Evolutionary conservation across 805 yeast species (phyloP).

Genomic region (Yarrowia sp.): DNA sequence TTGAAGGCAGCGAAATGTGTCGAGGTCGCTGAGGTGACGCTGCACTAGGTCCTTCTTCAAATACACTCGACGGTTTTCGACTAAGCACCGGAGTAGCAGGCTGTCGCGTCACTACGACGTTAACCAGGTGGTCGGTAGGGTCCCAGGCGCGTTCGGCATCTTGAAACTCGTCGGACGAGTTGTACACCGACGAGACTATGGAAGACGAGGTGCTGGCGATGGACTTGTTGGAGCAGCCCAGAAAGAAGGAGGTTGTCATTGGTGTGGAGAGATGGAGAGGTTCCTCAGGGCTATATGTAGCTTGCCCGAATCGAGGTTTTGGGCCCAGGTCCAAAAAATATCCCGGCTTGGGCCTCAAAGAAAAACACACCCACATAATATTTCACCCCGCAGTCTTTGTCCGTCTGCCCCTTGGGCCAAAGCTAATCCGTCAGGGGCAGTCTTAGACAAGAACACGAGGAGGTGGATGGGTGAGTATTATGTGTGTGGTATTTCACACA

Average conservation of each 20-base stretch:
- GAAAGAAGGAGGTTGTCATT: conserved; percentile 7
- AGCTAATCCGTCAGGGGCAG: conserved; percentile 16
- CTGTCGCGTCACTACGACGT: background rate
- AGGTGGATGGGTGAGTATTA: too few species aligned
- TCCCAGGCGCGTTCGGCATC: conserved; percentile 21
- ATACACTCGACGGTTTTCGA: background rate
- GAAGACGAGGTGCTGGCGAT: background rate
- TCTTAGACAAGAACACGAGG: too few species aligned
- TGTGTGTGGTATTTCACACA: too few species aligned
- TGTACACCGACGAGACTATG: conserved; percentile 16
- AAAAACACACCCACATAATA: background rate
- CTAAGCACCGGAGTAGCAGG: background rate
- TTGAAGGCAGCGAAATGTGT: background rate
- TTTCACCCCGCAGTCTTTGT: conserved; percentile 23
- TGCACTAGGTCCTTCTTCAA: background rate
- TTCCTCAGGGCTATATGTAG: background rate
- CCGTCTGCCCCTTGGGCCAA: conserved; percentile 9
- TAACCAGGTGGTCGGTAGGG: background rate
- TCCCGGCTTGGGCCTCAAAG: background rate
- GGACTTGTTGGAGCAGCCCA: conserved; percentile 20
- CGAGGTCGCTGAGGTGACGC: background rate
- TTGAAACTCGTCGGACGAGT: conserved; percentile 16
- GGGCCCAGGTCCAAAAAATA: conserved; percentile 1
- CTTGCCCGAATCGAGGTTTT: background rate
- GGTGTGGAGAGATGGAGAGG: background rate